Base-by-base conservation (phyloP, 139 green algal genomes). In the Monoraphidium neglectum region DNA sequence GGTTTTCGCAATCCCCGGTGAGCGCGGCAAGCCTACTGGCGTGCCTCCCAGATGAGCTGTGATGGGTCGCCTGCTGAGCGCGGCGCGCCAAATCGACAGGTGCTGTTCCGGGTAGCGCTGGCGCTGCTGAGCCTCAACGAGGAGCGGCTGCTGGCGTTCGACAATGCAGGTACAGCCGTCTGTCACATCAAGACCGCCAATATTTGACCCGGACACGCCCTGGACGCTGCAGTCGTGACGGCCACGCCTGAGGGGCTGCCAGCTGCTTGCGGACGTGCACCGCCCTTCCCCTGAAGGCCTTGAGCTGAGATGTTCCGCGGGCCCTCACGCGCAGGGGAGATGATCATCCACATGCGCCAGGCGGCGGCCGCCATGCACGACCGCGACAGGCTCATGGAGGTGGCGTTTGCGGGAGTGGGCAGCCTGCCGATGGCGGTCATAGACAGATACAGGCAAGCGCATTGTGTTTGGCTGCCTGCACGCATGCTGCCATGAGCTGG, bases 81-180 rank as follows among this genome's bases (percentile, higher is more conserved):
- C n/a, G n/a, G n/a, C n/a, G n/a, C n/a, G n/a, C n/a, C n/a, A n/a
- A n/a, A n/a, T n/a, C n/a, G n/a, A n/a, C 47, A 56, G 47, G 78
- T 96, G n/a, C 78, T 97, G 62, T 97, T 90, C 85, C 86, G 92
- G 0, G 83, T 93, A 28, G 88, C 88, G 33, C 82, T 97, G 66
- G 90, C 91, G n/a, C 76, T 97, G 77, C 81, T 97, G n/a, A 93
- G 90, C 82, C 77, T 83, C 18, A 68, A 87, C 37, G 90, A 95
- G 76, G 60, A 68, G 10, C 37, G 56, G 64, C 84, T 96, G 49
- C 81, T 95, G 53, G 46, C 75, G 0, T 73, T 80, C 49, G 77
- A 87, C 70, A 91, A 94, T 64, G 75, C 83, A 61, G 83, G 82
- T 87, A 36, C 30, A 0, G 71, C 28, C 38, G 2, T n/a, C n/a